These are phyloP conservation scores for Penicillium sp. DNA, from an alignment of 2,329 filamentous ascomycete genomes.

Conservation along the genomic window DNA sequence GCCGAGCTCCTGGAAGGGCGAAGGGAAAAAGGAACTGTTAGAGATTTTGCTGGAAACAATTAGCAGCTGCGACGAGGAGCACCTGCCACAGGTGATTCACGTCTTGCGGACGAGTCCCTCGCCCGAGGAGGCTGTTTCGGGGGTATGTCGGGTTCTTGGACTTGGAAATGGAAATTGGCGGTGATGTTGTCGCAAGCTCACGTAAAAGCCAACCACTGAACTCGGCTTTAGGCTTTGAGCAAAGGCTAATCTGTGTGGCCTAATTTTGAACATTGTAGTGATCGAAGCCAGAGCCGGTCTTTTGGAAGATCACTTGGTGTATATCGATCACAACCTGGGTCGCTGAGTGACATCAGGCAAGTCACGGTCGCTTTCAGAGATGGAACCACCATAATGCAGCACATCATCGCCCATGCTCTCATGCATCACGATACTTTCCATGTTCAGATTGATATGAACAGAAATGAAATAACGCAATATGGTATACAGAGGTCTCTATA, in stretches of 20 bases:
- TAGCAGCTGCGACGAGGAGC: conserved; percentile 28
- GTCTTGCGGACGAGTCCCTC: conserved; percentile 29
- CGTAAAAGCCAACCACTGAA: not conserved
- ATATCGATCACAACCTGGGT: conserved; percentile 1
- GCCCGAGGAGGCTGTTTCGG: conserved; percentile 30
- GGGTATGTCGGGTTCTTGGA: conserved; percentile 26
- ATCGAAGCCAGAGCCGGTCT: not conserved
- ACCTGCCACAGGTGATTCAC: conserved; percentile 26
- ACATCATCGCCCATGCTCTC: not conserved
- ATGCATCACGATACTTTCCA: conserved; percentile 5
- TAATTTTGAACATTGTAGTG: not conserved
- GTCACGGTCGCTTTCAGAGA: not conserved
- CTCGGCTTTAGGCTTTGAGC: not conserved
- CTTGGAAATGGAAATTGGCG: conserved; percentile 8
- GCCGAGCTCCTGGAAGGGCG: conserved; percentile 24
- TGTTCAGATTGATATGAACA: not conserved
- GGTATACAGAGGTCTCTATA: conserved; percentile 13
- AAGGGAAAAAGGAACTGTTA: conserved; percentile 26
- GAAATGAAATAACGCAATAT: conserved; percentile 1
- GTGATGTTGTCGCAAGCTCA: not conserved
- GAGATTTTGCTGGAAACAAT: conserved; percentile 30
- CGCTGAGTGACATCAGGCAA: conserved; percentile 5
- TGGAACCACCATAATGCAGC: not conserved
- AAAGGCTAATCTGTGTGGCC: no score
- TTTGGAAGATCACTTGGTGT: not conserved